Percentiles rank a stretch among this genome's conserved stretches.
These are phyloP conservation scores for Euphorbia tirucalli DNA, from an alignment of 345 rosid genomes.

Conservation along the genomic window DNA sequence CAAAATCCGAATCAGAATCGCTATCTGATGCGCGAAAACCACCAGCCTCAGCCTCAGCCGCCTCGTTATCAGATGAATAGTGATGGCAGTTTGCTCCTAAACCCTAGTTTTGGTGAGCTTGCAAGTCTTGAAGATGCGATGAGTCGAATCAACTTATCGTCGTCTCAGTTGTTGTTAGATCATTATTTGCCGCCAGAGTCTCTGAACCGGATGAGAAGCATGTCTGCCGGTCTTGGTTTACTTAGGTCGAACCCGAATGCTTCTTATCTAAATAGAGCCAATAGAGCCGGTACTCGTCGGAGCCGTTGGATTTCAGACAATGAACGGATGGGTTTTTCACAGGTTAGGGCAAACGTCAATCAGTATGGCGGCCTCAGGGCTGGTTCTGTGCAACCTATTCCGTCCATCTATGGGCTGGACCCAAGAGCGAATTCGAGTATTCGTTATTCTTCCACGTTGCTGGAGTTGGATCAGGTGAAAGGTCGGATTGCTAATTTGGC, in stretches of 20 bases:
- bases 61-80: neutral
- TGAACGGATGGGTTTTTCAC: neutral
- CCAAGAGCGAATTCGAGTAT: neutral
- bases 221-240: neutral
- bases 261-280: neutral
- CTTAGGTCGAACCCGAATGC: neutral
- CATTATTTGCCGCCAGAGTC: neutral
- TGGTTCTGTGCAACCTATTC: too few relatives aligned
- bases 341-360: neutral
- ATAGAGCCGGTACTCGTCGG: neutral
- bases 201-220: constrained; percentile 1
- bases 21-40: neutral
- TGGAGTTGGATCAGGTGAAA: constrained; percentile 11
- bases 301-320: neutral
- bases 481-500: constrained; percentile 19
- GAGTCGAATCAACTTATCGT: neutral
- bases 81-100: neutral
- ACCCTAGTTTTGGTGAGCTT: neutral
- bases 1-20: too few relatives aligned
- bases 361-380: neutral
- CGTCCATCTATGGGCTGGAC: too few relatives aligned
- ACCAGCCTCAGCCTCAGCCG: neutral
- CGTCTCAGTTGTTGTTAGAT: neutral
- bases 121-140: neutral
- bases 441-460: too few relatives aligned